phyloP scores from a whole-genome alignment of 2,329 filamentous ascomycete species.

The Fusarium transvaalense region DNA sequence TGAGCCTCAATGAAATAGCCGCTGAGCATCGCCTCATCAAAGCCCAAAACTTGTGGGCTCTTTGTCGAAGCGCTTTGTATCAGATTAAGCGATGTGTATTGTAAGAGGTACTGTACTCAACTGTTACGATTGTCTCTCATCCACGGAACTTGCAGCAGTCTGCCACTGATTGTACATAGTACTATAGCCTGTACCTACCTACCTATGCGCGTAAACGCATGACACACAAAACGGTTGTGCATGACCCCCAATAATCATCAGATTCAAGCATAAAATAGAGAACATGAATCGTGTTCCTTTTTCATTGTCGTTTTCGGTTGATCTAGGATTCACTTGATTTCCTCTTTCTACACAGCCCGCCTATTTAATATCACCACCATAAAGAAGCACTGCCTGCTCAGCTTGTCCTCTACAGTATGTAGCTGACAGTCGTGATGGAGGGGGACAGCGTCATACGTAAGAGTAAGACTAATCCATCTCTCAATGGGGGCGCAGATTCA shows the following conservation, averaged over 20 bases:
- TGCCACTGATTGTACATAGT: too few relatives aligned
- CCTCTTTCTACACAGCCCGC: conserved; percentile 21
- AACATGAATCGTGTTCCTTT: not conserved
- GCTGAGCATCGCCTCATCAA: conserved; percentile 26
- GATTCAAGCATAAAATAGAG: not conserved
- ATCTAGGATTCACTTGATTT: conserved; percentile 5
- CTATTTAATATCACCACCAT: conserved; percentile 13
- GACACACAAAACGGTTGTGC: not conserved
- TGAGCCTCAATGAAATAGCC: conserved; percentile 20
- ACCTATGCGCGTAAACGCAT: conserved; percentile 7
- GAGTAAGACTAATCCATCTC: not conserved
- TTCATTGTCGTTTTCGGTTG: conserved; percentile 22
- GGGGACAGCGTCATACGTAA: conserved; percentile 19
- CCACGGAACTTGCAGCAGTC: not conserved
- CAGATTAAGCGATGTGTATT: conserved; percentile 35
- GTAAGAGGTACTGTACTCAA: not conserved
- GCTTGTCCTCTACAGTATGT: not conserved
- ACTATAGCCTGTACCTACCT: too few relatives aligned
- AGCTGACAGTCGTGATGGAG: not conserved
- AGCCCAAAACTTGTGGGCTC: conserved; percentile 6
- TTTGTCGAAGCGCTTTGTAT: conserved; percentile 33
- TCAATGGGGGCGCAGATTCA: not conserved
- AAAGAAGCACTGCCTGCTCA: conserved; percentile 10
- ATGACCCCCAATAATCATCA: conserved; percentile 6
- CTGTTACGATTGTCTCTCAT: not conserved